Evolutionary conservation across 257 asterid genomes (phyloP).

Genomic region (Primulina huaijiensis): DNA sequence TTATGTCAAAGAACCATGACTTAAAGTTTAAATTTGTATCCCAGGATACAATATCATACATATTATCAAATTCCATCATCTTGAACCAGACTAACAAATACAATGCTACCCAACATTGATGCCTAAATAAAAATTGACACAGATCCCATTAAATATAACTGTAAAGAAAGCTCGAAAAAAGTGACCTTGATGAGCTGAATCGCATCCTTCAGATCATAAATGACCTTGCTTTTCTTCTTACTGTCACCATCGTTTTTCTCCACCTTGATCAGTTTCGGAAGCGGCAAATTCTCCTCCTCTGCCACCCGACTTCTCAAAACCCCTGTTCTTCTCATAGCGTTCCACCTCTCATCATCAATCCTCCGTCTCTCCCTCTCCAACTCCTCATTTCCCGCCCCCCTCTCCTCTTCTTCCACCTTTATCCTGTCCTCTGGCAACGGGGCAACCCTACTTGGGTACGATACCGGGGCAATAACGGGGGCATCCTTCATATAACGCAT

Average conservation of each 20-base stretch:
- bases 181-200: slow-evolving; percentile 76
- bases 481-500: slow-evolving; percentile 74
- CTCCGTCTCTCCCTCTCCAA: slow-evolving; percentile 61
- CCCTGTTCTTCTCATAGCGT: slow-evolving; percentile 38
- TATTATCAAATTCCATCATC: background rate
- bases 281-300: slow-evolving; percentile 53
- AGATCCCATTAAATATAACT: background rate
- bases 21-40: background rate
- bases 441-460: slow-evolving; percentile 74
- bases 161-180: slow-evolving; percentile 21
- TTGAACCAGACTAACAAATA: background rate
- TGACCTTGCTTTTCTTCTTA: slow-evolving; percentile 55
- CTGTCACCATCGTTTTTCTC: slow-evolving; percentile 31
- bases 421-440: slow-evolving; percentile 79
- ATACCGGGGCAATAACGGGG: slow-evolving; percentile 44
- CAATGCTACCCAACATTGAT: slow-evolving; percentile 11
- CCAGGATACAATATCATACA: background rate
- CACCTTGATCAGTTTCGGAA: slow-evolving; percentile 60
- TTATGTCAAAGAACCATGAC: background rate
- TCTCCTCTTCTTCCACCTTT: slow-evolving; percentile 32
- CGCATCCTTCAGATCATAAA: slow-evolving; percentile 90
- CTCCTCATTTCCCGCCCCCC: slow-evolving; percentile 40
- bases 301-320: slow-evolving; percentile 30
- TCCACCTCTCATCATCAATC: slow-evolving; percentile 37
- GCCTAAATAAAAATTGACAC: background rate